Percentiles rank a stretch among this genome's conserved stretches.
phyloP scores from a whole-genome alignment of 2,329 filamentous ascomycete genomes.

The Fusarium keratoplasticum region DNA sequence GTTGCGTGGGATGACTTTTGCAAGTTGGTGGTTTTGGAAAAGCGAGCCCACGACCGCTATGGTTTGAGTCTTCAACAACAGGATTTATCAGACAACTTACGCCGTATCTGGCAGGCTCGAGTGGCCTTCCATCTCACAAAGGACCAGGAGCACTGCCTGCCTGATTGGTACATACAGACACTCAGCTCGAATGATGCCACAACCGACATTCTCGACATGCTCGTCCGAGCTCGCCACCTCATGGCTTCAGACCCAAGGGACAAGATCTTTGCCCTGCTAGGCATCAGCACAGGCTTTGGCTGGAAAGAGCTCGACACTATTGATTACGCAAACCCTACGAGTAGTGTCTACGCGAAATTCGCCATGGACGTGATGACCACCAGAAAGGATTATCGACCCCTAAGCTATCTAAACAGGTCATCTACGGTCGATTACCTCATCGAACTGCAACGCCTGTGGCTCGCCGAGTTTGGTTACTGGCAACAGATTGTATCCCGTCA shows the following conservation, averaged over 20 bases:
- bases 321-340: neutral
- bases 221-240: neutral
- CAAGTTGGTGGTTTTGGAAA: neutral
- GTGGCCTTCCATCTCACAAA: neutral
- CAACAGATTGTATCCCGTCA: neutral
- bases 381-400: neutral
- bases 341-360: neutral
- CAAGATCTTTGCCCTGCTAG: neutral
- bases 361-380: neutral
- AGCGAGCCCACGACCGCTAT: neutral
- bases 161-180: neutral
- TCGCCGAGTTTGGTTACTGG: neutral
- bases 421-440: neutral
- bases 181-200: neutral
- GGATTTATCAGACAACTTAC: neutral
- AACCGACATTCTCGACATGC: neutral
- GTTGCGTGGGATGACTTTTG: neutral
- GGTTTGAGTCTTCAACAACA: neutral
- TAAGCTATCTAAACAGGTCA: neutral
- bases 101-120: neutral
- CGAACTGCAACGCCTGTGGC: neutral
- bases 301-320: neutral
- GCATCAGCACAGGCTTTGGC: neutral
- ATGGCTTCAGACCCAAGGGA: neutral
- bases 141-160: neutral